Base-by-base conservation (phyloP, 768 basidiomycete species). In the Lenzites betulinus region DNA sequence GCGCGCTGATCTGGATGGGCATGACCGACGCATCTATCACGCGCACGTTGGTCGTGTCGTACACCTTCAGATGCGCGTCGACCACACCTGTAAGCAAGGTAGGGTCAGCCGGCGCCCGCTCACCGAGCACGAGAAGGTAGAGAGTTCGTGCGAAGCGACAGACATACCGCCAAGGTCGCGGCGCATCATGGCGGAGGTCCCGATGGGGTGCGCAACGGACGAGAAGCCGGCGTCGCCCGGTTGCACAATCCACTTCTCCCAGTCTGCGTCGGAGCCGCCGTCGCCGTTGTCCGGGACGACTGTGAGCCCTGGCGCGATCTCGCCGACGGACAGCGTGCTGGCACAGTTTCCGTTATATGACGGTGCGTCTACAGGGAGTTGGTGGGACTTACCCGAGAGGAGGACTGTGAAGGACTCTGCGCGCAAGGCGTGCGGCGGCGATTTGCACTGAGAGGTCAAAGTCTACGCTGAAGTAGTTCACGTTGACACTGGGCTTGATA, bases 1-100 rank as follows among this genome's bases (percentile, higher is more conserved):
- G 81, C 3, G 79, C 79, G 18, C 78, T 76, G 35, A 81, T 71
- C 54, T 79, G 72, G 25, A 85, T 71, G 2, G 85, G 84, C 67
- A 83, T 78, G 25, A 87, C 77, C 0, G 81, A 83, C 13, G 83
- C 74, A 63, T 84, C 83, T 18, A 78, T 77, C 25, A 87, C 84
- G 58, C 86, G 77, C 35, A 86, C 68, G 67, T 86, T 86, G 35
- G 74, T 68, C 30, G 75, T 66, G 20, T 83, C 85, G 67, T 86
- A 82, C 1, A 86, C 83, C 54, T 71, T 70, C 22, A 87, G 72
- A 22, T 78, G 71, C 48, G 78, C 73, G 64, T 83, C 78, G 36
- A 86, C 83, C 33, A 87, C 84, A 41, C 84, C 84, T 58, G 28
- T 7, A 33, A 49, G 4, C 1, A 9, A 8, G 2, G n/a, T n/a